phyloP scores from a whole-genome alignment of 768 basidiomycete genomes.

The Boletus pseudo-olivaceus region DNA sequence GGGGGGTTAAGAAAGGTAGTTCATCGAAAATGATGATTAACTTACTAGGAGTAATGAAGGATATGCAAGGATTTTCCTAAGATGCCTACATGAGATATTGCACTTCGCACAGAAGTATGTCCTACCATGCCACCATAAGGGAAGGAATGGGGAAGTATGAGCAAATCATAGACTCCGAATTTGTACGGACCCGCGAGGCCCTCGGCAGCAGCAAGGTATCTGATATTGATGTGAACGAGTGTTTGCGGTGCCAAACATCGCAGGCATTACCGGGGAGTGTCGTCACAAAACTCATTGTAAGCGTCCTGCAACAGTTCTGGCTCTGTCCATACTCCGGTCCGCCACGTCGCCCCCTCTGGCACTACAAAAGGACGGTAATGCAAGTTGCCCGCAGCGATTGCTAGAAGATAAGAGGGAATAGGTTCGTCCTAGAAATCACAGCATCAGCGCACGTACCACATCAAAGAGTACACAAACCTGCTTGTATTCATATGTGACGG shows the following conservation, averaged over 20 bases:
- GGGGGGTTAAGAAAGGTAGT: background rate
- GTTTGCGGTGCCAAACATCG: too few relatives aligned
- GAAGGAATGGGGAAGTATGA: slow-evolving; percentile 88
- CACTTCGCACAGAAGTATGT: background rate
- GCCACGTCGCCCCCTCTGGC: slow-evolving; percentile 68
- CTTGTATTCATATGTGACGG: slow-evolving; percentile 69
- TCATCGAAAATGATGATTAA: background rate
- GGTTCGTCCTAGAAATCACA: slow-evolving; percentile 57
- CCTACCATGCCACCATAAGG: slow-evolving; percentile 87
- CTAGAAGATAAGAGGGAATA: slow-evolving; percentile 90
- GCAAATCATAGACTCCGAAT: slow-evolving; percentile 86
- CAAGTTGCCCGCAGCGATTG: slow-evolving; percentile 84
- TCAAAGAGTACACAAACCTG: slow-evolving; percentile 49
- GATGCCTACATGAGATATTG: background rate
- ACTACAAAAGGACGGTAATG: slow-evolving; percentile 64
- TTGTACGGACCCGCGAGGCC: slow-evolving; percentile 68
- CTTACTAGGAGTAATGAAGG: slow-evolving; percentile 85
- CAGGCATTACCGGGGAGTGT: slow-evolving; percentile 61
- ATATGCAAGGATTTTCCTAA: slow-evolving; percentile 86
- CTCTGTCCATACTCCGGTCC: slow-evolving; percentile 87
- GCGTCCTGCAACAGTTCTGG: slow-evolving; percentile 74
- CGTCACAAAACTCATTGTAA: slow-evolving; percentile 86
- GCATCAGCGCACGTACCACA: background rate
- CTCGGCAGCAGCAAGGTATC: slow-evolving; percentile 73
- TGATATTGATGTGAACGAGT: slow-evolving; percentile 22